phyloP scores from a whole-genome alignment of 768 basidiomycete species.

The Kwoniella sp. region DNA sequence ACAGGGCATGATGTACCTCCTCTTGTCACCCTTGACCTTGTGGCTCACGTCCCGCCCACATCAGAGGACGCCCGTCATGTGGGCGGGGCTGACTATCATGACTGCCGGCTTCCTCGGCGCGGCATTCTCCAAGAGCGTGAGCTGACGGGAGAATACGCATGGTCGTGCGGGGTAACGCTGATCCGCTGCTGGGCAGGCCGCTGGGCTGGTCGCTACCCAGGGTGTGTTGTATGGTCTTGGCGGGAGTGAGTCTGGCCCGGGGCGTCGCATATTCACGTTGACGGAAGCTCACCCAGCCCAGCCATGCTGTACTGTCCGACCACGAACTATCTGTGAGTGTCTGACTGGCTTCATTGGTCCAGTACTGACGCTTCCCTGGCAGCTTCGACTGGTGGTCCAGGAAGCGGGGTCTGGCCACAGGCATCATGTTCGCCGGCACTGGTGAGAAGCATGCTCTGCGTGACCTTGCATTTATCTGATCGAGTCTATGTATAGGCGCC shows the following conservation, averaged over 20 bases:
- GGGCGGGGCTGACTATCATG: slow-evolving; percentile 20
- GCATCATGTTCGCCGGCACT: slow-evolving; percentile 30
- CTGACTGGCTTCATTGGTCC: background rate
- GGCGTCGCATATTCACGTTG: no score
- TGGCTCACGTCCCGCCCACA: slow-evolving; percentile 21
- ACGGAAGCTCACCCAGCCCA: no score
- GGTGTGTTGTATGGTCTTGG: slow-evolving; percentile 27
- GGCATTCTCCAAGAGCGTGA: slow-evolving; percentile 18
- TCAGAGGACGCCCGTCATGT: slow-evolving; percentile 17
- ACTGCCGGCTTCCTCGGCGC: slow-evolving; percentile 20
- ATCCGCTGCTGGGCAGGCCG: no score
- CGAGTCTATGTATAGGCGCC: slow-evolving; percentile 12
- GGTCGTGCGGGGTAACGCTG: background rate
- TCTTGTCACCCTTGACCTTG: slow-evolving; percentile 19
- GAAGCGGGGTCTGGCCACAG: slow-evolving; percentile 21
- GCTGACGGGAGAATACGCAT: background rate
- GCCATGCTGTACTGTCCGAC: slow-evolving; percentile 28
- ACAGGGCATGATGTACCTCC: slow-evolving; percentile 30
- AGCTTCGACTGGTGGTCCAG: slow-evolving; percentile 29
- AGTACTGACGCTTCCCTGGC: background rate
- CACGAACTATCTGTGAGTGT: slow-evolving; percentile 27
- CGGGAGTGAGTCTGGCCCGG: slow-evolving; percentile 21
- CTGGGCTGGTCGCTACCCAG: slow-evolving; percentile 18
- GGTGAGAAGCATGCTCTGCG: slow-evolving; percentile 11
- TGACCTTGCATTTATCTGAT: background rate